These are phyloP conservation scores for Fusarium dlaminii DNA, from an alignment of 2,329 filamentous ascomycete species.

Conservation along the genomic window DNA sequence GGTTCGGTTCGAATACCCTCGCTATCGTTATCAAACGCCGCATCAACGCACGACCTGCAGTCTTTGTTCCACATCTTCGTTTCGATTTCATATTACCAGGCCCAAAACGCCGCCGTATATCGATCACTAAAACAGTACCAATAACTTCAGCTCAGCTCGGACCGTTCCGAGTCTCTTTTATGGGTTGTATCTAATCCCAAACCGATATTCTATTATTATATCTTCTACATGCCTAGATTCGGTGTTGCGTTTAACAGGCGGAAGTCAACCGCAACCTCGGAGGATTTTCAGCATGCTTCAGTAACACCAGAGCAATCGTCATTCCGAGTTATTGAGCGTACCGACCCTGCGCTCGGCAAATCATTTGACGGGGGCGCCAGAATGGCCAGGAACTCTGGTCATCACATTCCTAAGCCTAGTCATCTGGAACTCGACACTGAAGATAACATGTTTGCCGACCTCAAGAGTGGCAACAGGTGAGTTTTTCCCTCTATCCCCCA, in stretches of 20 bases:
- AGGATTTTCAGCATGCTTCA: slow-evolving; percentile 63
- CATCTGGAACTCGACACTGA: slow-evolving; percentile 56
- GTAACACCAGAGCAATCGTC: slow-evolving; percentile 59
- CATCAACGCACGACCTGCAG: slow-evolving; percentile 30
- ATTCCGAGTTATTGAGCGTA: slow-evolving; percentile 67
- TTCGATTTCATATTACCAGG: slow-evolving; percentile 15
- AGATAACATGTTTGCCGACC: slow-evolving; percentile 67
- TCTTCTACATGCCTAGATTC: slow-evolving; percentile 69
- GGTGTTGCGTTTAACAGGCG: slow-evolving; percentile 67
- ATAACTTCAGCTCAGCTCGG: slow-evolving; percentile 7
- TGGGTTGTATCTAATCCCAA: slow-evolving; percentile 41
- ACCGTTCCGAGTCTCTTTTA: slow-evolving; percentile 30
- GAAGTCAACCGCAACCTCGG: slow-evolving; percentile 66
- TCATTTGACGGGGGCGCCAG: slow-evolving; percentile 62
- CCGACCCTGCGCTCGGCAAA: slow-evolving; percentile 55
- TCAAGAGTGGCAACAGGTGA: slow-evolving; percentile 65
- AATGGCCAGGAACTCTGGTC: slow-evolving; percentile 51
- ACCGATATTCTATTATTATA: slow-evolving; percentile 23
- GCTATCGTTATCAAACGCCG: slow-evolving; percentile 10
- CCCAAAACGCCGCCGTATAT: slow-evolving; percentile 19
- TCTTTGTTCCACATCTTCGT: slow-evolving; percentile 23
- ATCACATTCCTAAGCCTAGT: slow-evolving; percentile 51
- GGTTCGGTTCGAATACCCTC: slow-evolving; percentile 37
- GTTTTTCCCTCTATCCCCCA: slow-evolving; percentile 42
- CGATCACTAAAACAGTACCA: slow-evolving; percentile 27